phyloP scores from a whole-genome alignment of 2,329 filamentous ascomycete genomes.

The Aspergillus flavus region DNA sequence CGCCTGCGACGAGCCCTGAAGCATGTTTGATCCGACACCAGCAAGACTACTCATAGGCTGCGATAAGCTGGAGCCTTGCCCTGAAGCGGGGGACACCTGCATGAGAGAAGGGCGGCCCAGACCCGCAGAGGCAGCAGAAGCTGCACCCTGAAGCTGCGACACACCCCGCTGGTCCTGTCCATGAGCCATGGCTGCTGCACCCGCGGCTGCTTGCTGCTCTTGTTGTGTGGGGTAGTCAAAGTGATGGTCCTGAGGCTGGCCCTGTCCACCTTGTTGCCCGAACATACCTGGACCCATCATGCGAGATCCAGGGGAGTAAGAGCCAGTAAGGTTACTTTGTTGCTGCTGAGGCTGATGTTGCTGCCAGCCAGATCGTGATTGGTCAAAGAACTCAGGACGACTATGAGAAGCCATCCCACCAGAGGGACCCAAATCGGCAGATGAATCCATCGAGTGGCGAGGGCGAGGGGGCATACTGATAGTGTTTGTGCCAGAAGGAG shows the following conservation, averaged over 20 bases:
- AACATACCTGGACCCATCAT: conserved; percentile 41
- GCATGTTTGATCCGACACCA: conserved; percentile 61
- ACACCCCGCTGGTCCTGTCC: conserved; percentile 68
- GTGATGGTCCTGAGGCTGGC: conserved; percentile 45
- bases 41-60: conserved; percentile 63
- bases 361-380: conserved; percentile 43
- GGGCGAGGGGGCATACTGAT: conserved; percentile 67
- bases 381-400: conserved; percentile 45
- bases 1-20: conserved; percentile 50
- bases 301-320: conserved; percentile 46
- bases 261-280: conserved; percentile 38
- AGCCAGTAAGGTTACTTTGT: conserved; percentile 34
- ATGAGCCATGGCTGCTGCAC: conserved; percentile 52
- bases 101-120: conserved; percentile 52
- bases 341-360: conserved; percentile 36
- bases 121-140: conserved; percentile 59
- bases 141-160: conserved; percentile 67
- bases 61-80: conserved; percentile 48
- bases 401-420: conserved; percentile 34
- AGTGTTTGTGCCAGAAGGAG: conserved; percentile 95
- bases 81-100: conserved; percentile 48
- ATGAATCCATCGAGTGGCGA: conserved; percentile 38
- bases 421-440: conserved; percentile 34
- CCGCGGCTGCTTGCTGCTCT: conserved; percentile 51
- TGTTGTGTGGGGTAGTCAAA: conserved; percentile 47